Conservation (phyloP, 768 basidiomycete genomes). For the Mycena vulgaris region DNA sequence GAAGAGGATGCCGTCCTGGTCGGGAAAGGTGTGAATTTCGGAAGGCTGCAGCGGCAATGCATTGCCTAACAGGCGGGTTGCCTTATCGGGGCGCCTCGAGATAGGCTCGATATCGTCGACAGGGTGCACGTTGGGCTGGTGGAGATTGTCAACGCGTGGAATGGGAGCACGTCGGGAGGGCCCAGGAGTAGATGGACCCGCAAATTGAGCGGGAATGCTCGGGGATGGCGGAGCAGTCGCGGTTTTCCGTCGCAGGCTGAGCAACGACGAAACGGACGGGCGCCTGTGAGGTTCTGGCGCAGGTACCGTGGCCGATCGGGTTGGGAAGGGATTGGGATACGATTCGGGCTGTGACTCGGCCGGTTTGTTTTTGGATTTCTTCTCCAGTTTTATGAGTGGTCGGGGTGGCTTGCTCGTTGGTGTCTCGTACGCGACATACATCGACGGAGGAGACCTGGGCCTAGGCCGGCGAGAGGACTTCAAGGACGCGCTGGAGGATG, state of each 20-base stretch:
- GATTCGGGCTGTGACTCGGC: not conserved
- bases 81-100: slow-evolving; percentile 10
- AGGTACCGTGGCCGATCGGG: not conserved
- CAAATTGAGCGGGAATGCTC: not conserved
- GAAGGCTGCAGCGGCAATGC: not conserved
- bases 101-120: slow-evolving; percentile 13
- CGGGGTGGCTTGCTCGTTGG: slow-evolving; percentile 17
- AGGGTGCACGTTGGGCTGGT: slow-evolving; percentile 32
- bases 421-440: slow-evolving; percentile 36
- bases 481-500: slow-evolving; percentile 13
- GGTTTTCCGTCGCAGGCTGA: slow-evolving; percentile 22
- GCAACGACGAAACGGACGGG: slow-evolving; percentile 14
- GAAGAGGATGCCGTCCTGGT: not conserved
- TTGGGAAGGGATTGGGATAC: not conserved
- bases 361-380: slow-evolving; percentile 25
- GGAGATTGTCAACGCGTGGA: not conserved
- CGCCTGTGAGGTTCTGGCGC: not conserved
- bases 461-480: slow-evolving; percentile 19
- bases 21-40: not conserved
- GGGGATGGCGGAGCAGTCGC: not conserved
- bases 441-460: slow-evolving; percentile 33
- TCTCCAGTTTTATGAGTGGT: slow-evolving; percentile 35
- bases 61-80: slow-evolving; percentile 24
- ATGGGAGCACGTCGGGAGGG: not conserved
- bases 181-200: not conserved